A percentile compares a stretch with the other conserved stretches of the same genome.
Evolutionary conservation across 176 grass and related monocot genomes (phyloP).

Genomic region (Eragrostis curvula): DNA sequence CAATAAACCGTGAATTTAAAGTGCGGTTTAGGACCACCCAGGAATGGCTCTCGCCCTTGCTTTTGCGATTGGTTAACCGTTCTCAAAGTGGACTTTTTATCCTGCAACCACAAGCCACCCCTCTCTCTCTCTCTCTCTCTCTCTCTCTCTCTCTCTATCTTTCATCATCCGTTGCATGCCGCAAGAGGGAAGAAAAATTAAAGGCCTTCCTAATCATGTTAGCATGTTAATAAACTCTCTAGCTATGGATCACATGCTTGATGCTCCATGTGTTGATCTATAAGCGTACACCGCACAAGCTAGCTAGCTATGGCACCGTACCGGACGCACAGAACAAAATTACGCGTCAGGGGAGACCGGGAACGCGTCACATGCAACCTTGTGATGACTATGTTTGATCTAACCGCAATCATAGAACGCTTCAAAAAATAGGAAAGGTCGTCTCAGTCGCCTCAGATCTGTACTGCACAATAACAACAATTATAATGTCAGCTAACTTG

Average conservation of each 20-base stretch:
- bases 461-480: not conserved
- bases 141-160: not conserved
- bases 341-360: not conserved
- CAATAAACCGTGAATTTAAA: slow-evolving; percentile 32
- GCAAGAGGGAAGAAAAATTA: not conserved
- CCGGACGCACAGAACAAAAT: not conserved
- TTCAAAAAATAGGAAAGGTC: slow-evolving; percentile 53
- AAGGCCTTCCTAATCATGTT: slow-evolving; percentile 17
- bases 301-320: too few relatives aligned
- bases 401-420: slow-evolving; percentile 55
- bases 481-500: slow-evolving; percentile 1
- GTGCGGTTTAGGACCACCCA: slow-evolving; percentile 36
- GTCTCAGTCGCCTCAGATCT: slow-evolving; percentile 32
- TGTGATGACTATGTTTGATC: slow-evolving; percentile 47
- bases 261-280: not conserved
- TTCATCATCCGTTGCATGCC: slow-evolving; percentile 22
- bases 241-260: slow-evolving; percentile 20
- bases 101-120: not conserved
- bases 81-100: slow-evolving; percentile 36
- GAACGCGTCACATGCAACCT: slow-evolving; percentile 32
- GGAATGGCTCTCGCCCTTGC: not conserved
- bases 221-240: slow-evolving; percentile 13
- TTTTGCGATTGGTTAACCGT: slow-evolving; percentile 17
- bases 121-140: not conserved
- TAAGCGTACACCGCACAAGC: not conserved